Evolutionary conservation across 2,329 filamentous ascomycete genomes (phyloP).

Genomic region (Exophiala dermatitidis): DNA sequence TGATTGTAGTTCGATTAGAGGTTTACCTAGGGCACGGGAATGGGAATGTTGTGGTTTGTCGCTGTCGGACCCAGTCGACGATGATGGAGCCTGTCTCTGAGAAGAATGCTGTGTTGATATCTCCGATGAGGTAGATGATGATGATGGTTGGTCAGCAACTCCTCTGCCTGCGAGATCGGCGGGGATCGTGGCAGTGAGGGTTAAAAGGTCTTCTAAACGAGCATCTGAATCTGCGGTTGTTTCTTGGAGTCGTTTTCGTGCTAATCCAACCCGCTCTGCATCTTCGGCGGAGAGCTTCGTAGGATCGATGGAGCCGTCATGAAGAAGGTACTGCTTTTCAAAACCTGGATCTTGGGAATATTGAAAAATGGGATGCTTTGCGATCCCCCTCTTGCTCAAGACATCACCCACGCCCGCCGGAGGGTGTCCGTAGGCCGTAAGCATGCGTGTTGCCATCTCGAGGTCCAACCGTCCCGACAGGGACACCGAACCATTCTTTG

Average conservation of each 20-base stretch:
- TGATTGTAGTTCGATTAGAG: slow-evolving; percentile 78
- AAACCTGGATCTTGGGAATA: neutral
- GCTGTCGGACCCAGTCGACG: neutral
- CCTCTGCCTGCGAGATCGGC: neutral
- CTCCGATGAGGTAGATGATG: neutral
- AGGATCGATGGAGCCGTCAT: neutral
- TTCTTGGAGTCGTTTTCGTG: neutral
- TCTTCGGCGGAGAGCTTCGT: neutral
- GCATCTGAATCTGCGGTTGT: neutral
- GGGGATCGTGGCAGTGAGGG: neutral
- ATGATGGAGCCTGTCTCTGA: neutral
- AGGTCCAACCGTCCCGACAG: slow-evolving; percentile 5
- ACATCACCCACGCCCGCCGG: slow-evolving; percentile 20
- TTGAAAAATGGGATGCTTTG: slow-evolving; percentile 1
- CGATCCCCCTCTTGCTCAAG: slow-evolving; percentile 20
- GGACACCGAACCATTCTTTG: neutral
- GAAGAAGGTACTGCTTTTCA: neutral
- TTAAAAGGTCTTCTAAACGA: slow-evolving; percentile 2
- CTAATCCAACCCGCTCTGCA: neutral
- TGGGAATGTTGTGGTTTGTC: neutral
- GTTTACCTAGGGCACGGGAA: slow-evolving; percentile 47
- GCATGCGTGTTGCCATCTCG: slow-evolving; percentile 5
- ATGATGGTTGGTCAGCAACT: neutral
- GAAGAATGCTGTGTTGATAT: neutral
- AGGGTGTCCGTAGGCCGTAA: slow-evolving; percentile 11